Evolutionary conservation across 2,329 filamentous ascomycete species (phyloP), one percentile per base, ranked within the genome.

Genomic region (Colletotrichum orchidophilum): DNA sequence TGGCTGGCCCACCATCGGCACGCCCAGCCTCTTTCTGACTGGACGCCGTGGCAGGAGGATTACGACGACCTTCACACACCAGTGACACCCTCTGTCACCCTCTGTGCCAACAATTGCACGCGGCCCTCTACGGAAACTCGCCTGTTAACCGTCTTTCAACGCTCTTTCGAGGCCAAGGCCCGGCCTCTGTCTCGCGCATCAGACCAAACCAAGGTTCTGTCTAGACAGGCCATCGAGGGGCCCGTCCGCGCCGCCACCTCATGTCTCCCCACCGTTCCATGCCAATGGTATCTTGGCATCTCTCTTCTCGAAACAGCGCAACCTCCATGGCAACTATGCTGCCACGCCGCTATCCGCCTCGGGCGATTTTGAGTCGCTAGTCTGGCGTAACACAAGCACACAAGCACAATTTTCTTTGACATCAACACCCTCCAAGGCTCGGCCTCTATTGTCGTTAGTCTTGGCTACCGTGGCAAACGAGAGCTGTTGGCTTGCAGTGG

Each of bases 1-100:
- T 63, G 54, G 24, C 33, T 52, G 27, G 35, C 26, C 33, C 62
- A 35, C 54, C 55, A 35, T 29, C 27, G 21, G 61, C 33, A 54
- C 46, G 67, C 55, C 67, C 46, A 66, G 49, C 54, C 67, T 42
- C 42, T 26, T 46, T 29, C 63, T 57, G 29, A 66, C 50, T 66
- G 58, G 68, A 33, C 26, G 42, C 18, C 29, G 21, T 35, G 26
- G 29, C 39, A 26, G 55, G 68, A 52, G 58, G 52, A 71, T 68
- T 68, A 68, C 68, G 68, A 71, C 64, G 58, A 67, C 66, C 39
- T n/a, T 65, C 50, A 49, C 63, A 49, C 49, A 46, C 63, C 63
- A n/a, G n/a, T n/a, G n/a, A n/a, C n/a, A n/a, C n/a, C n/a, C n/a
- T n/a, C n/a, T n/a, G n/a, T n/a, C n/a, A n/a, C 33, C 31, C 29